These are phyloP conservation scores for Aspergillus sclerotialis DNA, from an alignment of 2,329 filamentous ascomycete genomes.

Conservation along the genomic window DNA sequence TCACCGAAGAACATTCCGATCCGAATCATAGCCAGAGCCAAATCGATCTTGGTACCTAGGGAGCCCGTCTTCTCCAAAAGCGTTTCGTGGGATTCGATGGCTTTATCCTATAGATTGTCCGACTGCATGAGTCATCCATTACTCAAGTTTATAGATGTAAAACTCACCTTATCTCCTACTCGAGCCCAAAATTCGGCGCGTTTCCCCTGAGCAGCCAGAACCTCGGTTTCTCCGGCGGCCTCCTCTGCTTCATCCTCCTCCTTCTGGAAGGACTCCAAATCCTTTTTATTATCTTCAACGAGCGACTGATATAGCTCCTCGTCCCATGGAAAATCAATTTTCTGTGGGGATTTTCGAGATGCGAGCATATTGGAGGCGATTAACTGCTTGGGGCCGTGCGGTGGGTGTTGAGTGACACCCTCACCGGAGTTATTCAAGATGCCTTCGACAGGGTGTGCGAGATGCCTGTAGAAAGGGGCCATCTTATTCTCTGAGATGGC, in stretches of 20 bases:
- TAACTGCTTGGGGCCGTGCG: constrained; percentile 28
- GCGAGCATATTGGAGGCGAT: constrained; percentile 70
- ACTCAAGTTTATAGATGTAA: constrained; percentile 8
- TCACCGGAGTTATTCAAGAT: constrained; percentile 73
- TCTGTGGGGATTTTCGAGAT: constrained; percentile 57
- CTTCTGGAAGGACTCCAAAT: constrained; percentile 70
- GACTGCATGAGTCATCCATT: not conserved
- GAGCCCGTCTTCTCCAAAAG: constrained; percentile 97
- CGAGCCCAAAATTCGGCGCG: constrained; percentile 93
- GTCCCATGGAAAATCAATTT: constrained; percentile 77
- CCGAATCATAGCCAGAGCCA: constrained; percentile 92
- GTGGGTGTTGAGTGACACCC: constrained; percentile 43
- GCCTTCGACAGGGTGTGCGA: constrained; percentile 63
- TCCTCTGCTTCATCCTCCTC: constrained; percentile 91
- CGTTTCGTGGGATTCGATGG: constrained; percentile 83
- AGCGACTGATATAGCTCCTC: constrained; percentile 75
- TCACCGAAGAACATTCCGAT: constrained; percentile 95
- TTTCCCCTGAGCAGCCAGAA: constrained; percentile 87
- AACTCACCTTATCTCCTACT: constrained; percentile 82
- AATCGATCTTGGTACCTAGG: constrained; percentile 92
- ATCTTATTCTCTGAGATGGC: constrained; percentile 59
- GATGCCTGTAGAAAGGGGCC: constrained; percentile 59
- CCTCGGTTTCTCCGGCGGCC: constrained; percentile 92
- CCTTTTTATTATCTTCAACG: constrained; percentile 68
- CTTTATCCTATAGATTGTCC: constrained; percentile 64